Base-by-base conservation (phyloP, 2,329 filamentous ascomycete species). In the Calonectria multiphialidica region DNA sequence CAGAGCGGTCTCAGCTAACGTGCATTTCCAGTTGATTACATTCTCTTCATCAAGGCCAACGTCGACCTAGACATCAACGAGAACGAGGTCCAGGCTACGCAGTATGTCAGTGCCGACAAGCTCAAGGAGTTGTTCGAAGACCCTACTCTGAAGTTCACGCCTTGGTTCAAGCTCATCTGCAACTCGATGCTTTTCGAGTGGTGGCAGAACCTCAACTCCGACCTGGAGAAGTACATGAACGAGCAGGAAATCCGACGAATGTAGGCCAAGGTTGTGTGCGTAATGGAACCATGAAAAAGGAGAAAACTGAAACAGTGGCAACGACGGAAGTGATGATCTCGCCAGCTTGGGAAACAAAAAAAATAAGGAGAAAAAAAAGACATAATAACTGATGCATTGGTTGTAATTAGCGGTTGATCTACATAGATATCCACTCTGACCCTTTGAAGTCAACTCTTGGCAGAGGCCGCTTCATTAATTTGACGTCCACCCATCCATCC, bases 151-250 rank as follows among this genome's bases (percentile, higher is more conserved):
- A 94, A 93, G 80, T 98, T 98, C 84, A 99, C 97, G 0, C 97
- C 97, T 1, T 99, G 97, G 97, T 99, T 99, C 89, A 98, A 98
- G 89, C 92, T 99, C 78, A 98, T 99, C 81, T 99, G 97, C 89
- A 90, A 98, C 84, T 95, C 95, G 61, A 96, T 98, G 94, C 90
- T 99, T 49, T 99, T 98, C 80, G 93, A 98, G 84, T 99, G 97
- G 97, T 99, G 97, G 97, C 88, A 92, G 81, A 92, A 94, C 85
- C 90, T 98, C 69, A 93, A 97, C 78, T 87, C 90, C 28, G 94
- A 94, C 12, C 88, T 98, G 77, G 94, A 97, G 72, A 93, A 94
- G 86, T 98, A 96, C 86, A 90, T 91, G 85, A 93, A 95, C 82
- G 96, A 98, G 88, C 91, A 92, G 82, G 89, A 94, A 82, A 98